Conservation (phyloP, 352 stramenopile genomes). For the Pseudoperonospora humuli region DNA sequence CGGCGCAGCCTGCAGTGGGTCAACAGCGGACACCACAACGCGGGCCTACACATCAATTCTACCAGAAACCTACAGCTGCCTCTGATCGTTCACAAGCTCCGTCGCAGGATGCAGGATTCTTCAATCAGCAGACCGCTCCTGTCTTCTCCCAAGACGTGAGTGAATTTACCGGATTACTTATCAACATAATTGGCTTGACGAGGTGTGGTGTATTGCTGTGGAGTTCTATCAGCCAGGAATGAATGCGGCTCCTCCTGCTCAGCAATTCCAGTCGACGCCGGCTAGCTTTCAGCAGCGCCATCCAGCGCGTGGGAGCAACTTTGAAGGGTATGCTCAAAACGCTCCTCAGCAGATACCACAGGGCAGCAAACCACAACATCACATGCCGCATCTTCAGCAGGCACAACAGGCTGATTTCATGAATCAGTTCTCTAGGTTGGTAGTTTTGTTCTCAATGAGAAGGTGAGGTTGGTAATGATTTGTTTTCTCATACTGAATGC, state of each 20-base stretch:
- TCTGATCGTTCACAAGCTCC: background rate
- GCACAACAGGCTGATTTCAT: conserved; percentile 52
- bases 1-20: conserved; percentile 25
- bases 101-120: conserved; percentile 23
- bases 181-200: background rate
- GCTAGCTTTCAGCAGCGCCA: conserved; percentile 30
- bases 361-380: conserved; percentile 17
- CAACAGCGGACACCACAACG: conserved; percentile 39
- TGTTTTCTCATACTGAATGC: conserved; percentile 2
- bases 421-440: conserved; percentile 64
- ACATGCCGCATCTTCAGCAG: conserved; percentile 22
- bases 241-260: conserved; percentile 17
- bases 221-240: conserved; percentile 31
- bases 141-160: conserved; percentile 33
- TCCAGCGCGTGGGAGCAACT: conserved; percentile 21
- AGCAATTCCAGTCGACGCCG: conserved; percentile 27
- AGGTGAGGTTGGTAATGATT: background rate
- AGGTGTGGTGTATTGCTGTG: background rate
- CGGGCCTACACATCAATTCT: conserved; percentile 40
- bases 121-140: conserved; percentile 19
- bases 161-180: background rate
- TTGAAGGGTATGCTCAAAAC: conserved; percentile 15
- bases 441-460: background rate
- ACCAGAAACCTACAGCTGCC: conserved; percentile 25
- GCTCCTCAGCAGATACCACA: conserved; percentile 17